These are phyloP conservation scores for Suillus paluster DNA, from an alignment of 768 basidiomycete genomes.

Conservation along the genomic window DNA sequence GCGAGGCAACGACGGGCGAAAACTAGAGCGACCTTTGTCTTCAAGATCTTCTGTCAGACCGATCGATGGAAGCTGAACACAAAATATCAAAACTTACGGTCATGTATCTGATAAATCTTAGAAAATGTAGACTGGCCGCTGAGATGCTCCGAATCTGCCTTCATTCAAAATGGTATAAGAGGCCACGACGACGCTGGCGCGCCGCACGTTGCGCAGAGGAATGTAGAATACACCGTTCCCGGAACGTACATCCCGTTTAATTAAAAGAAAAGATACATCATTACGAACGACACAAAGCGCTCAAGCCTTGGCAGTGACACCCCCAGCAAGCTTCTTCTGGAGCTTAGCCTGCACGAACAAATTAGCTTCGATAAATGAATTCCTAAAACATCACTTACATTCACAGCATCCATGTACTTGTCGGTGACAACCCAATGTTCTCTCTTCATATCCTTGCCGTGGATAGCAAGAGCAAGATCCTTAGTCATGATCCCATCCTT, in stretches of 20 bases:
- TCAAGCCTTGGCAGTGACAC: conserved; percentile 27
- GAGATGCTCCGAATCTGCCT: not conserved
- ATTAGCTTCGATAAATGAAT: conserved; percentile 15
- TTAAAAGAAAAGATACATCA: not conserved
- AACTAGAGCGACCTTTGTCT: not conserved
- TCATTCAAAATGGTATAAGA: not conserved
- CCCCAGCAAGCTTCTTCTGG: conserved; percentile 46
- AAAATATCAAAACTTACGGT: not conserved
- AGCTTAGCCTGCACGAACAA: conserved; percentile 42
- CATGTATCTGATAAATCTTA: not conserved
- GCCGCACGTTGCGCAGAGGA: not conserved
- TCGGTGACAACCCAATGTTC: conserved; percentile 98
- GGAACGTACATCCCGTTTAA: not conserved
- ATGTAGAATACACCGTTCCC: not conserved
- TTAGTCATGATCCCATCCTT: conserved; percentile 94
- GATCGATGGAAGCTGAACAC: not conserved
- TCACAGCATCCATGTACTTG: conserved; percentile 92
- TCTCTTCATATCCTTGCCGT: conserved; percentile 88
- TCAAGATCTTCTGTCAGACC: not conserved
- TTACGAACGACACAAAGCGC: not conserved
- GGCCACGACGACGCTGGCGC: not conserved
- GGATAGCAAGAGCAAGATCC: conserved; percentile 93
- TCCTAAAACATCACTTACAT: conserved; percentile 55
- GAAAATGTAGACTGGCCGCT: too few relatives aligned
- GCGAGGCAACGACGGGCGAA: not conserved